Conservation (phyloP, 148 eudicot genomes). For the Camellia granthamiana region DNA sequence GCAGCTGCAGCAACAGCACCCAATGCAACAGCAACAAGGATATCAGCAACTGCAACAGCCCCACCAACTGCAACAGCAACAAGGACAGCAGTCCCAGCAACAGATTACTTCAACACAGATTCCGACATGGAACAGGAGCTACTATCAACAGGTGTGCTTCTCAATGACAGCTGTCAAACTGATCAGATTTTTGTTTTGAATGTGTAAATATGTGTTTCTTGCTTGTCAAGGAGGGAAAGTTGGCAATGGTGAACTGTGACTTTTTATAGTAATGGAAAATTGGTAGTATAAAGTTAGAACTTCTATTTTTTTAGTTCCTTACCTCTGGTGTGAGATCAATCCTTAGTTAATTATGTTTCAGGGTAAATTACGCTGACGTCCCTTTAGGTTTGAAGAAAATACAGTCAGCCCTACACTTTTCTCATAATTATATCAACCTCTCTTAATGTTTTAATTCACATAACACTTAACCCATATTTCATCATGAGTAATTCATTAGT, state of each 20-base stretch:
- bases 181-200: background rate
- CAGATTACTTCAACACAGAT: slow-evolving; percentile 20
- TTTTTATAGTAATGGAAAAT: background rate
- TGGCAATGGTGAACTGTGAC: background rate
- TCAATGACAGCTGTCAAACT: background rate
- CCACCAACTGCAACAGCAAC: slow-evolving; percentile 22
- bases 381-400: too few species aligned
- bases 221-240: background rate
- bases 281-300: background rate
- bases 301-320: background rate
- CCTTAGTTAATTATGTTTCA: background rate
- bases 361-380: too few species aligned
- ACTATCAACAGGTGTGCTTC: slow-evolving; percentile 35
- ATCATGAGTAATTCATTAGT: too few species aligned
- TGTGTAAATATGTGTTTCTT: background rate
- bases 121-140: slow-evolving; percentile 19
- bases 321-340: background rate
- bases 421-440: too few species aligned
- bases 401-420: too few species aligned
- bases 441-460: too few species aligned
- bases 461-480: too few species aligned
- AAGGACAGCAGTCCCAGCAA: slow-evolving; percentile 17
- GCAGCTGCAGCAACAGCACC: slow-evolving; percentile 20
- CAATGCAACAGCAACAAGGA: slow-evolving; percentile 10
- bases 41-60: slow-evolving; percentile 23